Base-by-base conservation (phyloP, 192 early-diverging fungal species). In the Entomortierella parvispora region DNA sequence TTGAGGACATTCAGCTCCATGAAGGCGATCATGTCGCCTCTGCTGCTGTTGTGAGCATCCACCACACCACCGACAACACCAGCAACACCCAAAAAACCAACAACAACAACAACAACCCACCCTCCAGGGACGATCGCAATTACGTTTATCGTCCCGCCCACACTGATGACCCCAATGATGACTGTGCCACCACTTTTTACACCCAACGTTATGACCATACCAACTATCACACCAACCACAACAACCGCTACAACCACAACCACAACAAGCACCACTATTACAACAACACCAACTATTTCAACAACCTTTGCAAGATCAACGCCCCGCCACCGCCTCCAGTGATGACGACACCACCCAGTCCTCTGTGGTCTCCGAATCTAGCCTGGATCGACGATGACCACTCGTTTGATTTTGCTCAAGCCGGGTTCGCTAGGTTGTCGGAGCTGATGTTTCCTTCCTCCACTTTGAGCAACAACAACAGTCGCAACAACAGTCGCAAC, bases 81-180 rank as follows among this genome's bases (percentile, higher is more conserved):
- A 20, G 42, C 37, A 62, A 52, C 47, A 58, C 17, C 45, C 48
- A 29, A 20, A 44, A 28, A 25, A 62, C 31, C 45, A 22, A 32
- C 31, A 62, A 5, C 31, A 12, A 48, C 46, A 31, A 48, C 43
- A 47, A n/a, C 59, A 62, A 33, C 29, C 28, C 18, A 18, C 31
- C 15, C 11, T 18, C 11, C 33, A 31, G 33, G 18, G 28, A n/a
- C 61, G 37, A 40, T 12, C 37, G 37, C 12, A 9, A 40, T 40
- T 40, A 9, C 12, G 5, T 40, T 12, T 12, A 12, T 40, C 37
- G 7, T 40, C 12, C 37, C 22, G 2, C 31, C 31, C 22, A 54
- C 42, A 14, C 18, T 65, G 32, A 72, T 65, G 62, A 72, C 70
- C 44, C 55, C 62, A 54, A 50, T 71, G 34, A 71, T 71, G 69